Percentiles rank a stretch among this genome's conserved stretches.
phyloP scores from a whole-genome alignment of 441 rosid species.

The Erysimum pusillum region DNA sequence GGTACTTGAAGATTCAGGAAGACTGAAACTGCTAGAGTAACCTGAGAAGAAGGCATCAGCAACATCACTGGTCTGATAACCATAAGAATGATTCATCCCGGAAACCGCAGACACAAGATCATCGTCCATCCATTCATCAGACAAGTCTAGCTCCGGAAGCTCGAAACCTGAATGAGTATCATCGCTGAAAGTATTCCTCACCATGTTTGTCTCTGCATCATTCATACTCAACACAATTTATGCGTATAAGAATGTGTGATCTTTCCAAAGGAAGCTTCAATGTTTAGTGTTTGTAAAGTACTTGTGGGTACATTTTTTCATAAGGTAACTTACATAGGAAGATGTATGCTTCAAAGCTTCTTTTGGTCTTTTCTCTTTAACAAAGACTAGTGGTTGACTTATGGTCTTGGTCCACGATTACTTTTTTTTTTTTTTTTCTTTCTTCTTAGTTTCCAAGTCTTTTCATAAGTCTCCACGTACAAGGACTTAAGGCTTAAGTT shows the following conservation, averaged over 20 bases:
- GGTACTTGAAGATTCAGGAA: slow-evolving; percentile 37
- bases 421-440: background rate
- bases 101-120: slow-evolving; percentile 52
- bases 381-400: slow-evolving; percentile 49
- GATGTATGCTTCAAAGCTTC: slow-evolving; percentile 18
- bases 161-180: slow-evolving; percentile 53
- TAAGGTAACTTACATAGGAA: slow-evolving; percentile 38
- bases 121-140: slow-evolving; percentile 67
- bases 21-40: slow-evolving; percentile 39
- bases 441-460: background rate
- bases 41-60: slow-evolving; percentile 47
- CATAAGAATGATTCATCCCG: slow-evolving; percentile 50
- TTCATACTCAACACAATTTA: slow-evolving; percentile 34
- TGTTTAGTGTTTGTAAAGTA: slow-evolving; percentile 25
- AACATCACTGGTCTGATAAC: slow-evolving; percentile 50
- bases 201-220: slow-evolving; percentile 35
- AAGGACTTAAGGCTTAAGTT: slow-evolving; percentile 30
- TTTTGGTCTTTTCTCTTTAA: slow-evolving; percentile 17
- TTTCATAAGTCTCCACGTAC: slow-evolving; percentile 32
- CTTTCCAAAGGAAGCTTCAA: slow-evolving; percentile 39
- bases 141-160: slow-evolving; percentile 55
- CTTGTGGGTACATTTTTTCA: slow-evolving; percentile 25
- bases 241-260: slow-evolving; percentile 5
- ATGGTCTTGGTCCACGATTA: slow-evolving; percentile 47
- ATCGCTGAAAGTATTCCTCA: slow-evolving; percentile 41